Base-by-base conservation (phyloP, 2,329 filamentous ascomycete species). In the Verruconis gallopava region DNA sequence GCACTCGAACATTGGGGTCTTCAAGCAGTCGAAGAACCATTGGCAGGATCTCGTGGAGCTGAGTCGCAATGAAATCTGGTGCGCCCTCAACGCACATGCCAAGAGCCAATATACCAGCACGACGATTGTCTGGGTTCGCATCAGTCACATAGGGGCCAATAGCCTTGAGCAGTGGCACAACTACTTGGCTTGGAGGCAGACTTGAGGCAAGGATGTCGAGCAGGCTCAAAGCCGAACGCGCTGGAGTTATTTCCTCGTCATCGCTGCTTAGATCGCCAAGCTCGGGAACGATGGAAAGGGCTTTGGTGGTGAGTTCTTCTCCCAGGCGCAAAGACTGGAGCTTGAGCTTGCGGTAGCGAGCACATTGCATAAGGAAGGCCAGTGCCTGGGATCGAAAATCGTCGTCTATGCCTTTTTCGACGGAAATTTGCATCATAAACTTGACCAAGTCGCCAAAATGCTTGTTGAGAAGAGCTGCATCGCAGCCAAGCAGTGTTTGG, bases 1-100 rank as follows among this genome's bases (percentile, higher is more conserved):
- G 79, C 45, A 98, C 91, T 52, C 79, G 78, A 51, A 77, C 72
- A 50, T 93, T 83, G n/a, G 75, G 69, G 57, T 98, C 91, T 56
- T 85, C 73, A 30, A 98, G 75, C 5, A 96, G 73, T 54, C 77
- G 78, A 44, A 95, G 71, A 45, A 96, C 78, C 51, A 84, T 72
- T 38, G 91, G 91, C 59, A 96, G 76, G 50, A 96, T 81, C 50
- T 81, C 75, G 55, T 81, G 73, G 48, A 96, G 75, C 64, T 98
- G 91, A 15, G 88, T 94, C 49, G 85, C 85, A 55, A 96, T 86
- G 64, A 96, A 98, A 61, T 98, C 91, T 13, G 91, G 91, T 21
- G 91, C 89, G 52, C 91, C 91, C 68, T 96, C 91, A 41, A 94
- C 89, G 52, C 85, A 89, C 68, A 89, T 93, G 46, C 89, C 89